These are phyloP conservation scores for Globisporangium echinulatum DNA, from an alignment of 352 stramenopile genomes.

Conservation along the genomic window DNA sequence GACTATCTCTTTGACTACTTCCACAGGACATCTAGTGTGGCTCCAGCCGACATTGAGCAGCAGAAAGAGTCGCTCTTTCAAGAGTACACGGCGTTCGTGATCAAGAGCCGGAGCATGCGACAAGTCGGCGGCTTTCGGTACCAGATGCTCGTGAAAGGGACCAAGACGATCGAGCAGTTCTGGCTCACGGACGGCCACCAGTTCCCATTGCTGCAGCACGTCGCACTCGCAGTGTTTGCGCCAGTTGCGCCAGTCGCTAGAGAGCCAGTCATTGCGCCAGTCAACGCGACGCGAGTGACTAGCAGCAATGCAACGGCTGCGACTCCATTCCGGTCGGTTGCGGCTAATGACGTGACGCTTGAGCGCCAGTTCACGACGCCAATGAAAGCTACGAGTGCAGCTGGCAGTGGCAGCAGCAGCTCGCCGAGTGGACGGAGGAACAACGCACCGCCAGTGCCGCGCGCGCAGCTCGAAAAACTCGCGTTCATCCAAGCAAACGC, in stretches of 20 bases:
- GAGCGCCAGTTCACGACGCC: not conserved
- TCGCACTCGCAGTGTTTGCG: constrained; percentile 20
- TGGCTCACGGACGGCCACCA: constrained; percentile 24
- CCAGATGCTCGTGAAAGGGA: constrained; percentile 18
- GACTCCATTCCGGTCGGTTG: too few species aligned
- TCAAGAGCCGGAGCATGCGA: constrained; percentile 20
- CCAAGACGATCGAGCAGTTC: constrained; percentile 28
- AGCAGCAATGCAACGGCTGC: not conserved
- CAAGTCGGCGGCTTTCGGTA: constrained; percentile 18
- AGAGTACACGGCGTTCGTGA: constrained; percentile 28
- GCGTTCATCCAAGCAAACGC: constrained; percentile 8
- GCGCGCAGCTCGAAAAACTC: constrained; percentile 7
- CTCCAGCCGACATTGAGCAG: not conserved
- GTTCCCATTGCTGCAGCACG: constrained; percentile 24
- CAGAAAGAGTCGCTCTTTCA: constrained; percentile 18
- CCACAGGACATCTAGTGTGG: not conserved
- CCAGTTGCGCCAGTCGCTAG: too few species aligned
- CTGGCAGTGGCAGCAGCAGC: not conserved
- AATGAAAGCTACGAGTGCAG: not conserved
- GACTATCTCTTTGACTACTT: constrained; percentile 24
- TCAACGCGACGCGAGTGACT: too few species aligned
- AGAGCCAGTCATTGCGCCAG: too few species aligned
- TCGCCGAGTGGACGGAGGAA: not conserved
- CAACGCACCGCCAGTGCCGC: not conserved
- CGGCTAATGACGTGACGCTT: not conserved